Evolutionary conservation across 164 flowering plant species (phyloP).

Genomic region (Kingdonia uniflora): DNA sequence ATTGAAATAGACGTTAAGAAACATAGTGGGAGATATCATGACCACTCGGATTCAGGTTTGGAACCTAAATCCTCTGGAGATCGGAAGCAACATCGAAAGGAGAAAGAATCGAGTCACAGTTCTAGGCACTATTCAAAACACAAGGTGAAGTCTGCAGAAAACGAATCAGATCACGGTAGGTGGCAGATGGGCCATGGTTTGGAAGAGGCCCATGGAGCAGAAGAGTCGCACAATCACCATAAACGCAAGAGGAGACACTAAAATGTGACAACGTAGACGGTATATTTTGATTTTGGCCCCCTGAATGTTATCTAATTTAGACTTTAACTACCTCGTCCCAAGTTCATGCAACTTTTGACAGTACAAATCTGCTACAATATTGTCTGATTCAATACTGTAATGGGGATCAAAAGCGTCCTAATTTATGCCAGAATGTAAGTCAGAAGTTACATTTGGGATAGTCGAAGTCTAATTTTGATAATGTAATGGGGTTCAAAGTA

Average conservation of each 20-base stretch:
- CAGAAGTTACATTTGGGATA: too few species aligned
- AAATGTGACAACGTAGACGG: not conserved
- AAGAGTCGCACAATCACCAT: constrained; percentile 20
- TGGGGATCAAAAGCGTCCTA: too few species aligned
- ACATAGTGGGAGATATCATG: constrained; percentile 18
- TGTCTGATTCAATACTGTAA: too few species aligned
- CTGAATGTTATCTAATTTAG: too few species aligned
- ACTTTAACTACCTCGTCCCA: too few species aligned
- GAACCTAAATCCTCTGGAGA: constrained; percentile 24
- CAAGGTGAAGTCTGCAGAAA: constrained; percentile 11
- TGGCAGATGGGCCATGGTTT: constrained; percentile 36
- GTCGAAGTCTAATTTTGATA: too few species aligned
- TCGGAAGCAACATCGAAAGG: constrained; percentile 14
- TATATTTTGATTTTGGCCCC: too few species aligned
- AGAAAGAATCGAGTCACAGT: constrained; percentile 22
- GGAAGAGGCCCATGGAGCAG: constrained; percentile 18
- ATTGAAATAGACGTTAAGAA: constrained; percentile 20
- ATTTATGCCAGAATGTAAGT: too few species aligned
- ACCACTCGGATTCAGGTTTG: constrained; percentile 19
- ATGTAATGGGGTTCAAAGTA: too few species aligned
- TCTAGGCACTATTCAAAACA: constrained; percentile 26
- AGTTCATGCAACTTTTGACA: too few species aligned
- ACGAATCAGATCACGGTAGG: constrained; percentile 25
- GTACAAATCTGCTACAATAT: too few species aligned
- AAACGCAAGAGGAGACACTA: constrained; percentile 34